phyloP scores from a whole-genome alignment of 768 basidiomycete species.

The Suillus tomentosus region DNA sequence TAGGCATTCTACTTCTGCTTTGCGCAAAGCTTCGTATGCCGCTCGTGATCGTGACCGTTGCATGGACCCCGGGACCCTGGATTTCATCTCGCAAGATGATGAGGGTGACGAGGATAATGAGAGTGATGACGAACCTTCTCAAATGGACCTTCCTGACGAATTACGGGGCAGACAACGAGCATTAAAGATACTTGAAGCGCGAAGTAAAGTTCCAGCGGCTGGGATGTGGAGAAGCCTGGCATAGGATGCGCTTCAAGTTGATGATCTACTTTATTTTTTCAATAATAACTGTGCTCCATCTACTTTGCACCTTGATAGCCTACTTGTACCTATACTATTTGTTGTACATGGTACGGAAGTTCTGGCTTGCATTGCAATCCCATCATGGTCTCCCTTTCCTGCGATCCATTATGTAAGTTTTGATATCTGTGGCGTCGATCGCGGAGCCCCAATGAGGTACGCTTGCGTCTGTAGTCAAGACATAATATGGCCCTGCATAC shows the following conservation, averaged over 20 bases:
- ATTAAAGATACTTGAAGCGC: slow-evolving; percentile 67
- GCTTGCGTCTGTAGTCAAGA: too few species aligned
- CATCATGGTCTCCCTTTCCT: background rate
- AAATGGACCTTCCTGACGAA: slow-evolving; percentile 25
- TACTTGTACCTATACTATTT: slow-evolving; percentile 23
- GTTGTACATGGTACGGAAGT: slow-evolving; percentile 11
- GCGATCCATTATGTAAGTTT: too few species aligned
- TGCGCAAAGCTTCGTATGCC: slow-evolving; percentile 65
- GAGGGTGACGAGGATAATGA: slow-evolving; percentile 48
- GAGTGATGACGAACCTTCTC: slow-evolving; percentile 26
- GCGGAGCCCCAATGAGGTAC: too few species aligned
- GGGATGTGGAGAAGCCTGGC: slow-evolving; percentile 87
- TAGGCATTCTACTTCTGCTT: slow-evolving; percentile 40
- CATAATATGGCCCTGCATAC: too few species aligned
- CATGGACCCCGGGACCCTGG: slow-evolving; percentile 70
- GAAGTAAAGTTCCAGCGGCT: slow-evolving; percentile 64
- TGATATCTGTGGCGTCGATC: too few species aligned
- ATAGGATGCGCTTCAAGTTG: slow-evolving; percentile 24
- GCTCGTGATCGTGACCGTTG: slow-evolving; percentile 65
- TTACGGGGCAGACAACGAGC: slow-evolving; percentile 61
- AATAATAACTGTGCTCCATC: slow-evolving; percentile 35
- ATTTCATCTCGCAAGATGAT: slow-evolving; percentile 54
- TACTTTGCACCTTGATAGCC: slow-evolving; percentile 35
- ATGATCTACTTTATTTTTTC: slow-evolving; percentile 33
- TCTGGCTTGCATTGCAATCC: slow-evolving; percentile 34